phyloP scores from a whole-genome alignment of 139 green algal species.

The Pleodorina starrii region DNA sequence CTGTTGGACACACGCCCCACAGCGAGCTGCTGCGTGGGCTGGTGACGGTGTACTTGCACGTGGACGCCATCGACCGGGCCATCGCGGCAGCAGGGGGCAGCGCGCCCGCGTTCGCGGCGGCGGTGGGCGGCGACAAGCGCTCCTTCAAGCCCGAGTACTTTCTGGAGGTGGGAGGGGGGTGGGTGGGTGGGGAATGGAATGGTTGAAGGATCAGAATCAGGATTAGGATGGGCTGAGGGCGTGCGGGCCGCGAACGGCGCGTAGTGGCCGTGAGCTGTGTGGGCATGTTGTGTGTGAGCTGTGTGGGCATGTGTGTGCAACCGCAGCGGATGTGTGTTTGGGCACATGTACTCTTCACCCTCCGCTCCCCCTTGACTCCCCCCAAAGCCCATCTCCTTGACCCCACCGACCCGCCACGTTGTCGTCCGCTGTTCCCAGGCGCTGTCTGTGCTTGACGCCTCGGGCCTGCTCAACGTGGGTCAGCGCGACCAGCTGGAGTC shows the following conservation, averaged over 20 bases:
- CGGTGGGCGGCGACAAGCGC: conserved; percentile 87
- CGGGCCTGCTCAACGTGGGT: conserved; percentile 21
- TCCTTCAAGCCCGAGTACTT: conserved; percentile 76
- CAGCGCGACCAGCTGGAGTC: conserved; percentile 61
- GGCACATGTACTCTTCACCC: no score
- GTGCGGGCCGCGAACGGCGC: no score
- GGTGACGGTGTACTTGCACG: conserved; percentile 89
- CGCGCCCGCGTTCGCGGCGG: conserved; percentile 72
- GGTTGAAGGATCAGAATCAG: no score
- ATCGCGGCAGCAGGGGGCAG: not conserved
- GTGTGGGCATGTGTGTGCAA: no score
- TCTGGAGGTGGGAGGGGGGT: conserved; percentile 7
- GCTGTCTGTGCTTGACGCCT: not conserved
- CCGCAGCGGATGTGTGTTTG: no score
- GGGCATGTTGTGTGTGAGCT: no score
- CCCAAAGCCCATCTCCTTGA: not conserved
- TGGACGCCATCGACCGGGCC: conserved; percentile 75
- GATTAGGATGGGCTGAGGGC: no score
- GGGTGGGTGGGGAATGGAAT: not conserved
- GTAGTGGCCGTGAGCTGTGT: no score
- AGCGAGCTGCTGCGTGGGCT: conserved; percentile 85
- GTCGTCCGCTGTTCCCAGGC: conserved; percentile 16
- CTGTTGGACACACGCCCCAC: no score
- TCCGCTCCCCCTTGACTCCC: no score
- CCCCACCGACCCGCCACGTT: not conserved